phyloP scores from a whole-genome alignment of 164 flowering plant species.

The Magnolia officinalis region DNA sequence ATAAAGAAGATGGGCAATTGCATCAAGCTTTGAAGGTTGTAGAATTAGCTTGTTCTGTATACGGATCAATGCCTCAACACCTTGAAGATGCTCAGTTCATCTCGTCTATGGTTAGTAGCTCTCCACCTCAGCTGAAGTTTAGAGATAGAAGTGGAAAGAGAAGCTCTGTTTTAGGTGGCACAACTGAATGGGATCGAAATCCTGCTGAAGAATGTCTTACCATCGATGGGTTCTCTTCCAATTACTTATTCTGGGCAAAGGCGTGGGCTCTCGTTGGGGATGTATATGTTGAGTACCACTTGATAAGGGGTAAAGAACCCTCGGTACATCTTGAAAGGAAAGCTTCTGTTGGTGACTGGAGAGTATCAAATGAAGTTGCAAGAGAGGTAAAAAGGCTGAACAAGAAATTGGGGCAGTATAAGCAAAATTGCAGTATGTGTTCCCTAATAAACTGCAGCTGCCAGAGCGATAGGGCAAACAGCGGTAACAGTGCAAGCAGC shows the following conservation, averaged over 20 bases:
- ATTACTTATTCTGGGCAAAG: conserved; percentile 80
- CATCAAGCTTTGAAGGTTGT: conserved; percentile 78
- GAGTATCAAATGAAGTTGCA: conserved; percentile 77
- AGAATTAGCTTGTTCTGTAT: conserved; percentile 77
- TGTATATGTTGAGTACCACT: conserved; percentile 69
- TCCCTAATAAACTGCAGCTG: conserved; percentile 94
- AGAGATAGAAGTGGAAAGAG: conserved; percentile 21
- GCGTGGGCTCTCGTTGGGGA: conserved; percentile 96
- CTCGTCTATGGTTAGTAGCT: conserved; percentile 57
- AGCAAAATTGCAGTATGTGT: conserved; percentile 71
- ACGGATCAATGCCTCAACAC: conserved; percentile 94
- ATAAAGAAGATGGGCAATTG: conserved; percentile 74
- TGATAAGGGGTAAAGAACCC: conserved; percentile 37
- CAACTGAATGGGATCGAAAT: conserved; percentile 14
- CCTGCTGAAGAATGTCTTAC: conserved; percentile 19
- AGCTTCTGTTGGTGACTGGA: conserved; percentile 39
- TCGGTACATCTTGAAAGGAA: conserved; percentile 27
- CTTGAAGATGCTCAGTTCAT: conserved; percentile 65
- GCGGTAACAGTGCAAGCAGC: conserved; percentile 95
- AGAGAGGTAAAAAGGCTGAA: conserved; percentile 85
- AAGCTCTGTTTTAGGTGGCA: conserved; percentile 15
- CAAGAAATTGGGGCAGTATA: conserved; percentile 66
- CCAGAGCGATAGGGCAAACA: conserved; percentile 86
- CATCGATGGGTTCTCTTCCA: conserved; percentile 38
- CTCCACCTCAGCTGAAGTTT: conserved; percentile 14